A percentile compares a stretch with the other conserved stretches of the same genome.
phyloP scores from a whole-genome alignment of 257 asterid genomes.

The Parsonsia alboflavescens region DNA sequence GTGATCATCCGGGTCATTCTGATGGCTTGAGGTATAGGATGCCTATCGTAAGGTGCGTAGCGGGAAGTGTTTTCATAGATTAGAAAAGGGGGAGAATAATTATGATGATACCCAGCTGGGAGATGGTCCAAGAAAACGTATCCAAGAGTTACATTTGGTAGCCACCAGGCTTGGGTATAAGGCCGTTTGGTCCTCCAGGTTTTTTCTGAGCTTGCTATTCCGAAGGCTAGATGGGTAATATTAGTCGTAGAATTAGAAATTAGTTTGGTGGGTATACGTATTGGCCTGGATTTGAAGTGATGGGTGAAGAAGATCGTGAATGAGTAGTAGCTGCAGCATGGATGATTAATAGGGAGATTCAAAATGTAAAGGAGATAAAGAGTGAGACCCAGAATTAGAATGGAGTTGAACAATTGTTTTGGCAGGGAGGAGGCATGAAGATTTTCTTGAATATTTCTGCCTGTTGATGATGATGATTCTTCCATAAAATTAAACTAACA shows the following conservation, averaged over 20 bases:
- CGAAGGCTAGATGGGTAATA: constrained; percentile 34
- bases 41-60: constrained; percentile 21
- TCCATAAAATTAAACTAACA: no score
- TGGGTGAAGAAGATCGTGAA: background rate
- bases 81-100: constrained; percentile 26
- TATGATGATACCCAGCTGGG: no score
- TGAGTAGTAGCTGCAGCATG: background rate
- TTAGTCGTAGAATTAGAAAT: constrained; percentile 20
- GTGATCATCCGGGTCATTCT: constrained; percentile 32
- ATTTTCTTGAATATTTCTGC: background rate
- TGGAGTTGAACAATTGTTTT: background rate
- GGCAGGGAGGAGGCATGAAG: background rate
- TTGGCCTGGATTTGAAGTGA: background rate
- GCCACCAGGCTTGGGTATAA: constrained; percentile 47
- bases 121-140: constrained; percentile 34
- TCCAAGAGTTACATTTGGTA: constrained; percentile 39
- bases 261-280: no score
- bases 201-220: constrained; percentile 32
- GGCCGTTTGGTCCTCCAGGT: constrained; percentile 29
- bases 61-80: constrained; percentile 23
- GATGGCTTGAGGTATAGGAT: constrained; percentile 25
- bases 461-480: no score
- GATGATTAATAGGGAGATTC: background rate
- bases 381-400: background rate
- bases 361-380: background rate